Evolutionary conservation across 2,329 filamentous ascomycete genomes (phyloP), one percentile per base, ranked within the genome.

Genomic region (Endothia cerciana): DNA sequence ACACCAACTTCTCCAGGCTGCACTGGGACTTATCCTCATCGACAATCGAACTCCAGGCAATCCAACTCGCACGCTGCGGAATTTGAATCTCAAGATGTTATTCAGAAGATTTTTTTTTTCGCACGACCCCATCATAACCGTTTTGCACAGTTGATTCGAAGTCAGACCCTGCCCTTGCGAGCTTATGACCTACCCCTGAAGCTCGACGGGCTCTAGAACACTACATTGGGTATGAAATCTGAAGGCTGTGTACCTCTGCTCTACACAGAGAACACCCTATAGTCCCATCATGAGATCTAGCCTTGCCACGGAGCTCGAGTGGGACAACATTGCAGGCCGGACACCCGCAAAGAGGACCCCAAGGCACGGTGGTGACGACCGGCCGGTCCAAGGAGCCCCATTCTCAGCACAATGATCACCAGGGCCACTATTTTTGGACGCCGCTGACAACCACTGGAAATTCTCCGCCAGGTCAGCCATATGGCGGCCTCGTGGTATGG

Each of bases 401-500:
- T 15, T 25, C 33, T 45, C 45, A 58, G 43, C 55, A 60, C 22
- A 59, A 58, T 60, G 60, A 49, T 58, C 59, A 53, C 41, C 33
- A 30, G 43, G 28, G 60, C 55, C 45, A 60, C 59, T 55, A 45
- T 62, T 60, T 55, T 41, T 25, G 51, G 33, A 43, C 59, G 45
- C 22, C 47, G 63, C 58, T 65, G 65, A 63, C 65, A 57, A 25
- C 30, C 43, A 6, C 22, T 62, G 60, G 4, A 22, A 33, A 41
- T 17, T 30, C 38, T 47, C 53, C 25, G 59, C 11, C 36, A 51
- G 57, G 51, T 41, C 63, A 57, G 59, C 41, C 38, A 47, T 28
- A 59, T 61, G 53, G 57, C 36, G 30, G 47, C 51, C 51, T 63
- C 60, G 66, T 63, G 56, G 60, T 40, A 61, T 60, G 56, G 47